Percentiles rank a stretch among this genome's conserved stretches.
These are phyloP conservation scores for Clarireedia sp. DNA, from an alignment of 2,329 filamentous ascomycete genomes.

Conservation along the genomic window DNA sequence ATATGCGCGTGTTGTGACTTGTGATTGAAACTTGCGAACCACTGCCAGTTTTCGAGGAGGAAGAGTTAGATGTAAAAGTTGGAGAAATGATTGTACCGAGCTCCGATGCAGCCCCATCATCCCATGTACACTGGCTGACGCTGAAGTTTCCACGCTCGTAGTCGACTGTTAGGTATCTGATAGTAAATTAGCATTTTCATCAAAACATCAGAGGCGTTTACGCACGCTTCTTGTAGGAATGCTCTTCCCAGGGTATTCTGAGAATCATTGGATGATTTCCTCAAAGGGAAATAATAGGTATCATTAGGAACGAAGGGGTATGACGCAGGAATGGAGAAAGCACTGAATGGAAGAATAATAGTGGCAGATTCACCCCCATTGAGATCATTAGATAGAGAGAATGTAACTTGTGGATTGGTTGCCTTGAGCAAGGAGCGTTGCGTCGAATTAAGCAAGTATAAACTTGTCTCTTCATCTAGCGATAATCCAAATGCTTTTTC, in stretches of 20 bases:
- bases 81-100: constrained; percentile 12
- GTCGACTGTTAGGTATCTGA: constrained; percentile 25
- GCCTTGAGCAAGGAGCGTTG: constrained; percentile 20
- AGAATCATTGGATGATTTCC: constrained; percentile 27
- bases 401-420: constrained; percentile 25
- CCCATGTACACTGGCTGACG: constrained; percentile 22
- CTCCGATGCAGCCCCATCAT: constrained; percentile 12
- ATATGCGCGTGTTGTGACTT: not conserved
- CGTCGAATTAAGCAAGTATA: constrained; percentile 54
- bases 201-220: not conserved
- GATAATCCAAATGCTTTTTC: constrained; percentile 54
- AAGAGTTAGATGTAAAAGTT: constrained; percentile 2
- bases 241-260: constrained; percentile 33
- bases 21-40: not conserved
- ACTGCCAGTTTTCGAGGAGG: constrained; percentile 15
- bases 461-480: constrained; percentile 51
- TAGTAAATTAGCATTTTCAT: not conserved
- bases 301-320: constrained; percentile 30
- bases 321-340: constrained; percentile 20
- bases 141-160: constrained; percentile 25
- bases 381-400: constrained; percentile 18
- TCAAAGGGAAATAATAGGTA: constrained; percentile 39
- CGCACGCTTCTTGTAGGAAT: constrained; percentile 33
- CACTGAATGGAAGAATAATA: constrained; percentile 23
- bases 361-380: constrained; percentile 23